phyloP scores from a whole-genome alignment of 345 rosid genomes.

The Euclidium syriacum region DNA sequence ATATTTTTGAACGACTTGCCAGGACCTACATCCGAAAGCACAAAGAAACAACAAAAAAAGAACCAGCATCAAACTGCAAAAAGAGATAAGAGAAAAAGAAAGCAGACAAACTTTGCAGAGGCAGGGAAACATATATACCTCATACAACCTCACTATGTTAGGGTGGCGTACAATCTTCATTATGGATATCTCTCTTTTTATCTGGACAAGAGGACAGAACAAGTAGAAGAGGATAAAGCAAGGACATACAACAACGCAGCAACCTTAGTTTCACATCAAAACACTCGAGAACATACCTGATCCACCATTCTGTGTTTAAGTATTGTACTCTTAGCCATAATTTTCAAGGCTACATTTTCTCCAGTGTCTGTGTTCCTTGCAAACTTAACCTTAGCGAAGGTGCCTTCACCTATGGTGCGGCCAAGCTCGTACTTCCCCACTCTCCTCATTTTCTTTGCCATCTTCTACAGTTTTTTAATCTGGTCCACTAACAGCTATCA shows the following conservation, averaged over 20 bases:
- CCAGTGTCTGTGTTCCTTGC: conserved; percentile 68
- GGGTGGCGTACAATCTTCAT: conserved; percentile 95
- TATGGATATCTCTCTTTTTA: conserved; percentile 82
- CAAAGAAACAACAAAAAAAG: background rate
- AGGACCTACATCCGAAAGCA: conserved; percentile 47
- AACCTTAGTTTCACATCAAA: background rate
- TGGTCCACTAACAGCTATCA: background rate
- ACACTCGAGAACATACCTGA: conserved; percentile 46
- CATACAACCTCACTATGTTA: conserved; percentile 70
- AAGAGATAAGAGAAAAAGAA: no score
- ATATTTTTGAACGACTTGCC: conserved; percentile 70
- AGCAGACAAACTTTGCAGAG: background rate
- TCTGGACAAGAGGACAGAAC: conserved; percentile 38
- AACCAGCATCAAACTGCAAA: background rate
- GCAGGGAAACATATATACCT: conserved; percentile 41
- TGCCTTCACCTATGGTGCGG: conserved; percentile 85
- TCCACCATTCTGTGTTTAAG: conserved; percentile 84
- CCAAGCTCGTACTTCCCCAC: conserved; percentile 86
- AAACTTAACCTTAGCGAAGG: conserved; percentile 93
- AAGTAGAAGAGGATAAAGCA: background rate
- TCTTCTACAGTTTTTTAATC: conserved; percentile 27
- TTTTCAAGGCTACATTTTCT: conserved; percentile 75
- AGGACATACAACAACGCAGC: background rate
- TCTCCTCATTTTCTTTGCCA: conserved; percentile 43
- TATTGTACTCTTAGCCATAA: conserved; percentile 72